Base-by-base conservation (phyloP, 805 yeast species). In the Cyberlindnera nakhonratchasimensis region DNA sequence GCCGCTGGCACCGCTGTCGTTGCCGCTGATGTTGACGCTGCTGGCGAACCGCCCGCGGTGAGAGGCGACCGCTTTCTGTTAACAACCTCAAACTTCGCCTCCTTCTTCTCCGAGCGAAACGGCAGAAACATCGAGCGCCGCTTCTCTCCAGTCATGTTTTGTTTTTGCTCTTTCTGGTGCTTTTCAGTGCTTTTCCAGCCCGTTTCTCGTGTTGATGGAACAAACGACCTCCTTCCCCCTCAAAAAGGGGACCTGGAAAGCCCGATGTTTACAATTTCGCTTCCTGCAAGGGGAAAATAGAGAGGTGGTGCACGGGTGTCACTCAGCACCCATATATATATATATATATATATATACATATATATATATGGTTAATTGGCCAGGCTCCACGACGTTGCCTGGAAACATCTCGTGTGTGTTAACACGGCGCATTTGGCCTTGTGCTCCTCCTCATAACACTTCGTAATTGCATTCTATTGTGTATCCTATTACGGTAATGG, bases 31-130 rank as follows among this genome's bases (percentile, higher is more conserved):
- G 17, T 9, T 24, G 33, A 25, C 16, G 32, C 24, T 12, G 34
- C 13, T 28, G 41, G 17, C 8, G 42, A 13, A 22, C 21, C 6
- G 39, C 41, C 31, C 47, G 29, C 3, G 60, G 60, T 1, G 53
- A 50, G 29, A 2, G 60, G 60, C 1, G 53, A 50, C 31, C 51
- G 53, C 49, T 55, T 57, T 21, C 61, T 39, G 40, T 55, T 57
- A 19, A 55, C 47, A 3, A 56, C 61, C 21, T 57, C 61, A 18
- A 55, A 53, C 44, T 54, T 56, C 5, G 50, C 34, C 34, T 48
- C 52, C 35, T 53, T 51, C 45, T 47, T 44, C 16, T 46, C 42
- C 3, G 45, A 4, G 11, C 47, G 42, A 41, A 57, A 53, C 21
- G 57, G 57, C 26, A 55, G 54, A 6, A 57, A 43, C 28, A 55